Conservation (phyloP, 192 early-diverging fungal species). For the Backusella sp. region DNA sequence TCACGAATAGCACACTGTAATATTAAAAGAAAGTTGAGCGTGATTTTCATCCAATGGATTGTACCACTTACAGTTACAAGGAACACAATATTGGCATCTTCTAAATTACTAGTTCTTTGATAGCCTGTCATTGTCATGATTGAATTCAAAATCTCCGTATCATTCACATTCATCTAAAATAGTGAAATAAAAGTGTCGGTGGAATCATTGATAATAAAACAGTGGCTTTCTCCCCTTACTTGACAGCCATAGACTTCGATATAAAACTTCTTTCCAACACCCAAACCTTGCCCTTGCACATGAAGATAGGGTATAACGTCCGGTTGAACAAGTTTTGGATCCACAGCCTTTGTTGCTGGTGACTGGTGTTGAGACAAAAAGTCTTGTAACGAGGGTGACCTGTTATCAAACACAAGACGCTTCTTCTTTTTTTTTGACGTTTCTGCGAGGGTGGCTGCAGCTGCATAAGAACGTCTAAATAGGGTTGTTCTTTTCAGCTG, state of each 20-base stretch:
- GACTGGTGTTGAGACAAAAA: slow-evolving; percentile 32
- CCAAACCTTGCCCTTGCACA: slow-evolving; percentile 40
- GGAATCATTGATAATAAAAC: too few species aligned
- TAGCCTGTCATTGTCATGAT: slow-evolving; percentile 70
- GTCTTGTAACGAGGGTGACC: slow-evolving; percentile 46
- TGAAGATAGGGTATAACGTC: slow-evolving; percentile 46
- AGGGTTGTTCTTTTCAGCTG: not conserved
- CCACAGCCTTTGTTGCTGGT: not conserved
- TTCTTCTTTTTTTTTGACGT: slow-evolving; percentile 24
- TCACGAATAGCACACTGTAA: slow-evolving; percentile 70
- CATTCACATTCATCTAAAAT: slow-evolving; percentile 70
- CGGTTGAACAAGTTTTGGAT: slow-evolving; percentile 2
- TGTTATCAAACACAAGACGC: slow-evolving; percentile 45
- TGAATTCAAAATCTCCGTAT: slow-evolving; percentile 76
- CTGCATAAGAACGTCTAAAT: not conserved
- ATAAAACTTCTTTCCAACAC: slow-evolving; percentile 63
- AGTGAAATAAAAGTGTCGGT: not conserved
- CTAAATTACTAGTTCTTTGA: slow-evolving; percentile 50
- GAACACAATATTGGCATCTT: slow-evolving; percentile 66
- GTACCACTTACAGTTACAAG: slow-evolving; percentile 56
- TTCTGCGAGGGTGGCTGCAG: not conserved
- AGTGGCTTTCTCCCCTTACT: slow-evolving; percentile 6
- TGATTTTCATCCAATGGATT: not conserved
- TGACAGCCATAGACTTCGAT: slow-evolving; percentile 82
- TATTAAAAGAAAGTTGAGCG: not conserved